Percentiles rank a stretch among this genome's conserved stretches.
phyloP scores from a whole-genome alignment of 2,329 filamentous ascomycete species.

The Fusarium caatingaense region DNA sequence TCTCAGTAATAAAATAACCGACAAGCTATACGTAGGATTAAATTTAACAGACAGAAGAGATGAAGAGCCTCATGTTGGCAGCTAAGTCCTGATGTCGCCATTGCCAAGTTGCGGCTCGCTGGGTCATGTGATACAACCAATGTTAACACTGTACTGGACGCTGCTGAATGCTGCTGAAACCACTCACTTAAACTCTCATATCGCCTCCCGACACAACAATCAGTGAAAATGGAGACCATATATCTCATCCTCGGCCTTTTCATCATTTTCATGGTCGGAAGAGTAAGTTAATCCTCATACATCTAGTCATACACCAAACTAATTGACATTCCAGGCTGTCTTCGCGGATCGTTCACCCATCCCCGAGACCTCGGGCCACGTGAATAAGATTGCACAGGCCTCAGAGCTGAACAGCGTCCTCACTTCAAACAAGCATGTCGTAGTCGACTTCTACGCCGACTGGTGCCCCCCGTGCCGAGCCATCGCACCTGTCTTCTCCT shows the following conservation, averaged over 20 bases:
- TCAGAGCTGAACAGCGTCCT: conserved; percentile 46
- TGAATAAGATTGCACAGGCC: conserved; percentile 49
- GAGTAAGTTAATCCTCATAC: conserved; percentile 11
- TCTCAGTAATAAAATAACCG: no score
- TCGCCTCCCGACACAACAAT: neutral
- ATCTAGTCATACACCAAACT: conserved; percentile 1
- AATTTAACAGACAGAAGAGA: no score
- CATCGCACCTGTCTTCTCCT: conserved; percentile 76
- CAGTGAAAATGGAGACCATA: conserved; percentile 33
- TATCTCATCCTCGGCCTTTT: conserved; percentile 38
- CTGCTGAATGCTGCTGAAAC: no score
- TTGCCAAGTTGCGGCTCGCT: neutral
- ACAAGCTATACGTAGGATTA: no score
- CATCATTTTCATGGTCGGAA: conserved; percentile 26
- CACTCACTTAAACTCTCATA: neutral
- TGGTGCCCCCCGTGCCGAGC: conserved; percentile 96
- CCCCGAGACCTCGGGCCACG: conserved; percentile 54
- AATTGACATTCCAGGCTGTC: conserved; percentile 13
- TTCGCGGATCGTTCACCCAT: conserved; percentile 49
- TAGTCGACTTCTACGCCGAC: conserved; percentile 86
- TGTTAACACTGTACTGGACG: neutral
- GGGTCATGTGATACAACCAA: conserved; percentile 21
- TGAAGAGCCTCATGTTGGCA: no score
- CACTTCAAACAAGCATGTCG: conserved; percentile 65
- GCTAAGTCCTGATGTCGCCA: neutral